Conservation (phyloP, 306 rosid genomes). For the Corylus americana region DNA sequence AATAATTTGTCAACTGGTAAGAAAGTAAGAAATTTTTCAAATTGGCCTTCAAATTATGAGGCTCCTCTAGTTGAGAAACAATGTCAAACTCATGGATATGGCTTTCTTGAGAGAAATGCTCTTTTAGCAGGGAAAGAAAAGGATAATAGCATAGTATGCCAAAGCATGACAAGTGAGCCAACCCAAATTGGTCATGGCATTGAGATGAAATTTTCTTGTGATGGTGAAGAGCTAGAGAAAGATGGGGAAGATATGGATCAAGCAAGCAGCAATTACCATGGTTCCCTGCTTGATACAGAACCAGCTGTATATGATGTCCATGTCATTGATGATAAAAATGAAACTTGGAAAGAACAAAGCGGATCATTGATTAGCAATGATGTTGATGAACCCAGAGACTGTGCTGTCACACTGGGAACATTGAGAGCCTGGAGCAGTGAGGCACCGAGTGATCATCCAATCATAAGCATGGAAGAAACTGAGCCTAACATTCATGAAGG, state of each 20-base stretch:
- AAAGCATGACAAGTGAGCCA: slow-evolving; percentile 19
- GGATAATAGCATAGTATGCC: slow-evolving; percentile 25
- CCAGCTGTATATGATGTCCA: slow-evolving; percentile 60
- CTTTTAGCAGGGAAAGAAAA: slow-evolving; percentile 18
- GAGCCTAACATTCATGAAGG: slow-evolving; percentile 8
- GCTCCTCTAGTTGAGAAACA: slow-evolving; percentile 30
- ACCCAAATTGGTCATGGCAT: slow-evolving; percentile 19
- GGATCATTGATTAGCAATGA: slow-evolving; percentile 29
- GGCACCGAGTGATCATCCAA: slow-evolving; percentile 16
- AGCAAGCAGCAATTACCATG: slow-evolving; percentile 14
- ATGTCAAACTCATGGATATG: slow-evolving; percentile 27
- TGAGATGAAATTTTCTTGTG: slow-evolving; percentile 16
- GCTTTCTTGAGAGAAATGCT: slow-evolving; percentile 23
- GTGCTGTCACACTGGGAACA: slow-evolving; percentile 24
- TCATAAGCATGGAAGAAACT: slow-evolving; percentile 18
- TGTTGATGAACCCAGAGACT: slow-evolving; percentile 27
- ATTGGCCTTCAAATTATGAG: slow-evolving; percentile 26
- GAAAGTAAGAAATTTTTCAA: slow-evolving; percentile 14
- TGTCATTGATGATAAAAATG: slow-evolving; percentile 59
- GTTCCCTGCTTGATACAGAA: slow-evolving; percentile 46
- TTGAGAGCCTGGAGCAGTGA: slow-evolving; percentile 16
- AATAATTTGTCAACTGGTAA: slow-evolving; percentile 21
- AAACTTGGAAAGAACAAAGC: slow-evolving; percentile 35
- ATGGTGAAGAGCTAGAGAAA: slow-evolving; percentile 35
- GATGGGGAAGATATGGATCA: slow-evolving; percentile 28